These are phyloP conservation scores for Plasmodium berghei DNA, from an alignment of 169 alveolate genomes.

Conservation along the genomic window DNA sequence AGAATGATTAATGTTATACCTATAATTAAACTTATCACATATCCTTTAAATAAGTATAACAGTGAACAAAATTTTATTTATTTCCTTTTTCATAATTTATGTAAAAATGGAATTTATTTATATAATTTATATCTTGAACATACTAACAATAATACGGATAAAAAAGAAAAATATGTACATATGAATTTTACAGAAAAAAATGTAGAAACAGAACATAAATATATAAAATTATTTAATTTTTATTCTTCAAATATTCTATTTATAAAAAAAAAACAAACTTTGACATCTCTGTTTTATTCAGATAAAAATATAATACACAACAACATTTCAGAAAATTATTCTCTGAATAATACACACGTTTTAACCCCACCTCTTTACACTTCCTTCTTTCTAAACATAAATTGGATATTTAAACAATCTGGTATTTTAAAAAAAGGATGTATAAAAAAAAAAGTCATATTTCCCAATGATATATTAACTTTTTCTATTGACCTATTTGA, in stretches of 20 bases:
- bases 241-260: slow-evolving; percentile 26
- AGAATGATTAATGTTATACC: slow-evolving; percentile 48
- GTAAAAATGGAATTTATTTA: slow-evolving; percentile 40
- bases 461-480: slow-evolving; percentile 29
- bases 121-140: slow-evolving; percentile 21
- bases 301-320: no score
- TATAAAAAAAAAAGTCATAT: slow-evolving; percentile 12
- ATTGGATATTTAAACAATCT: slow-evolving; percentile 26
- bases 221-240: slow-evolving; percentile 18
- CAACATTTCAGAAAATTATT: no score
- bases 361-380: neutral
- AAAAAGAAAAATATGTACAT: neutral
- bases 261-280: slow-evolving; percentile 34
- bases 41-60: slow-evolving; percentile 4
- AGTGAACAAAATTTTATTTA: slow-evolving; percentile 21
- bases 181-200: neutral
- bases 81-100: slow-evolving; percentile 34
- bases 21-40: slow-evolving; percentile 33
- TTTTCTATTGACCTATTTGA: slow-evolving; percentile 25
- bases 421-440: slow-evolving; percentile 10
- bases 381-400: slow-evolving; percentile 9
- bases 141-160: neutral
- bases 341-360: neutral
- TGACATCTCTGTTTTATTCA: slow-evolving; percentile 6
- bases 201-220: neutral